phyloP scores from a whole-genome alignment of 164 flowering plant species.

The Liriodendron chinense region DNA sequence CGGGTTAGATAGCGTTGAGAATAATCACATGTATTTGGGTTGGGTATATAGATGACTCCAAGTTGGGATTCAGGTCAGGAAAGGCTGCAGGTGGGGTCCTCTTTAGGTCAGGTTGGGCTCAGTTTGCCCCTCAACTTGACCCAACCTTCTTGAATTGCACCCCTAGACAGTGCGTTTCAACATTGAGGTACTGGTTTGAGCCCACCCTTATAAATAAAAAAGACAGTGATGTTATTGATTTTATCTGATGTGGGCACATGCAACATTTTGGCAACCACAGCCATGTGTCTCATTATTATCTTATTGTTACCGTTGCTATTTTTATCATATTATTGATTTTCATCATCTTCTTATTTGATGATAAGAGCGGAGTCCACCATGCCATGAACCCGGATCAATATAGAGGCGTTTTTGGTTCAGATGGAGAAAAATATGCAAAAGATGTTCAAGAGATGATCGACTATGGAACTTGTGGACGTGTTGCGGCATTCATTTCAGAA shows the following conservation, averaged over 20 bases:
- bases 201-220: too few species aligned
- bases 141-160: too few species aligned
- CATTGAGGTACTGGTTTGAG: too few species aligned
- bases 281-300: background rate
- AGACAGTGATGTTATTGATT: background rate
- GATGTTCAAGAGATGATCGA: slow-evolving; percentile 80
- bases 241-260: background rate
- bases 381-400: slow-evolving; percentile 90
- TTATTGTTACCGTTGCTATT: background rate
- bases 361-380: slow-evolving; percentile 91
- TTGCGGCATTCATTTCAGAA: slow-evolving; percentile 83
- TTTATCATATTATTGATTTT: background rate
- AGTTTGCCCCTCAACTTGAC: too few species aligned
- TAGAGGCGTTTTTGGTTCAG: slow-evolving; percentile 84
- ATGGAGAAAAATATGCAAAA: slow-evolving; percentile 78
- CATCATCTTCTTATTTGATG: background rate
- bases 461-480: slow-evolving; percentile 78
- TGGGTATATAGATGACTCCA: too few species aligned
- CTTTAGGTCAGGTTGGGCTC: too few species aligned
- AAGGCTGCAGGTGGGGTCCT: too few species aligned
- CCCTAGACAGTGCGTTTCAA: too few species aligned
- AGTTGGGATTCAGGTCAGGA: too few species aligned
- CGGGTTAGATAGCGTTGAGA: too few species aligned
- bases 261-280: background rate
- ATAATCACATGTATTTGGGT: too few species aligned